Evolutionary conservation across 371 early-diverging fungal species (phyloP).

Genomic region (Modicella reniformis): DNA sequence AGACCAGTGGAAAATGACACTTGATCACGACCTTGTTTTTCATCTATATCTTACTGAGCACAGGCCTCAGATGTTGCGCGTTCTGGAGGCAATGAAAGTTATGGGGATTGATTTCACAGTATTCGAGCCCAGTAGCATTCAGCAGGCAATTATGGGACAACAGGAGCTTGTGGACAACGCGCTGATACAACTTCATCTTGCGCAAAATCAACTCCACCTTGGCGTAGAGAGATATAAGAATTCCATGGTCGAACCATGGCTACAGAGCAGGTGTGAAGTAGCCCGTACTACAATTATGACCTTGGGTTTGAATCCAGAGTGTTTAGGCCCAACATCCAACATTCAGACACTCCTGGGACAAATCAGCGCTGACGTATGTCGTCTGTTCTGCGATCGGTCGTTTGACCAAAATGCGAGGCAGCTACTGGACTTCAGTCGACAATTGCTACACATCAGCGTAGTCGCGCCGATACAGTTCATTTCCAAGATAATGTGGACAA

Average conservation of each 20-base stretch:
- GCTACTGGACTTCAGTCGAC: constrained; percentile 1
- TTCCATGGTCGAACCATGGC: not conserved
- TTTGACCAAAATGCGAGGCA: not conserved
- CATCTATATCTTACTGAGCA: constrained; percentile 19
- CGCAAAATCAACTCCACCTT: not conserved
- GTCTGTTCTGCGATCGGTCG: not conserved
- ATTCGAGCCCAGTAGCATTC: not conserved
- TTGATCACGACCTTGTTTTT: constrained; percentile 27
- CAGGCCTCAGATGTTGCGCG: constrained; percentile 17
- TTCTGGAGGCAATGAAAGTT: constrained; percentile 21
- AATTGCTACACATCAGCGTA: constrained; percentile 2
- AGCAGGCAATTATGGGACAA: constrained; percentile 6
- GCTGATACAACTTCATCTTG: not conserved
- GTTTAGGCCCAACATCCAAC: not conserved
- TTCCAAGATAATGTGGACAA: constrained; percentile 19
- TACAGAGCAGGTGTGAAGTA: not conserved
- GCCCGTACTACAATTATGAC: not conserved
- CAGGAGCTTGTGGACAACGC: not conserved
- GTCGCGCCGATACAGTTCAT: constrained; percentile 22
- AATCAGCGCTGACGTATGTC: not conserved
- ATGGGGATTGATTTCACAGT: not conserved
- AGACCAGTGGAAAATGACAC: constrained; percentile 10
- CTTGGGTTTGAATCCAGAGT: not conserved
- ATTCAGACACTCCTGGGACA: constrained; percentile 5
- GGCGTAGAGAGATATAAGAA: not conserved